These are phyloP conservation scores for Cutaneotrichosporon sp. DNA, from an alignment of 1,284 basidiomycete genomes.

Conservation along the genomic window DNA sequence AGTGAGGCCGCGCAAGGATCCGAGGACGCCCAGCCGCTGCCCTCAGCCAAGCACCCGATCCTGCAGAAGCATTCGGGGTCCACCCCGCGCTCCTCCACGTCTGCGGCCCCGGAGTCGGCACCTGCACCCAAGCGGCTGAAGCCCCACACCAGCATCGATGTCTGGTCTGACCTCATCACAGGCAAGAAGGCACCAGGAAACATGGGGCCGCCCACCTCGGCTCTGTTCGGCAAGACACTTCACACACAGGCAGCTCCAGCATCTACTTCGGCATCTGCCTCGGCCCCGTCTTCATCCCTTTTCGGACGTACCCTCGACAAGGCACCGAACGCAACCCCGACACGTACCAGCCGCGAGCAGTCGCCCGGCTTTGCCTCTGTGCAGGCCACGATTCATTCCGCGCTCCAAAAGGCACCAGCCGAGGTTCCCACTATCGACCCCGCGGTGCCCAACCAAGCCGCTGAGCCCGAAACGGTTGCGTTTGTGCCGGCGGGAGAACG, in stretches of 20 bases:
- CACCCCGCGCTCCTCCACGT: not conserved
- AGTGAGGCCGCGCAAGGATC: not conserved
- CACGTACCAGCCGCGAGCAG: constrained; percentile 7
- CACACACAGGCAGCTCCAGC: not conserved
- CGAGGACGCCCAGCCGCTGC: not conserved
- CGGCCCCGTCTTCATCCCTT: not conserved
- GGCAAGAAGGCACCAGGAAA: constrained; percentile 2
- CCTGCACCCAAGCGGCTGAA: constrained; percentile 9
- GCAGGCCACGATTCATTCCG: constrained; percentile 25
- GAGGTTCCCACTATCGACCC: constrained; percentile 10
- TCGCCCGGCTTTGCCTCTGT: constrained; percentile 33
- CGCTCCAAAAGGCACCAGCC: constrained; percentile 16
- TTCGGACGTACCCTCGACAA: constrained; percentile 18
- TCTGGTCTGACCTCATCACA: constrained; percentile 24
- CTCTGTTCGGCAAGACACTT: constrained; percentile 31
- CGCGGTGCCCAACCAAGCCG: constrained; percentile 4
- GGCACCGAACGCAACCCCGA: constrained; percentile 4
- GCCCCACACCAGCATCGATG: constrained; percentile 12
- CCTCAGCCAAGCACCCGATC: not conserved
- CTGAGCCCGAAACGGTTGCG: constrained; percentile 64
- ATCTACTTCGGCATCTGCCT: not conserved
- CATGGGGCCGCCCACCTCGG: constrained; percentile 11
- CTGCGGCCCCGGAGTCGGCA: not conserved
- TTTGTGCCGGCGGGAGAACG: constrained; percentile 61
- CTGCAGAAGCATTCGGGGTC: not conserved